Conservation (phyloP, 176 grass and related monocot genomes). For the Lolium multiflorum region DNA sequence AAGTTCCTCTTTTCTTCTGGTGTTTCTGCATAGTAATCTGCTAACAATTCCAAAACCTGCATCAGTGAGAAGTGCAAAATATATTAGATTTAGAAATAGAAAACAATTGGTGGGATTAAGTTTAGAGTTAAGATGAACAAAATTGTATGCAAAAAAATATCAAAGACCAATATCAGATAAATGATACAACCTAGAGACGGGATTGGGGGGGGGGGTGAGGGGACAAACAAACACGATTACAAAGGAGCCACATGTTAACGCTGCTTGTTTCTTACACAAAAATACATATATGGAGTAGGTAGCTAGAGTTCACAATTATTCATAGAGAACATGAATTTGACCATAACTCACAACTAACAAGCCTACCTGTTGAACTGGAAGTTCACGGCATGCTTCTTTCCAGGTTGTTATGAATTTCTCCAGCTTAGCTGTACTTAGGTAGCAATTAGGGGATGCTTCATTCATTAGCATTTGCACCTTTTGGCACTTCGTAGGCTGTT, state of each 20-base stretch:
- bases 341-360: constrained; percentile 3
- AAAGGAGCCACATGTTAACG: not conserved
- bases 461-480: constrained; percentile 34
- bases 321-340: constrained; percentile 18
- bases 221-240: not conserved
- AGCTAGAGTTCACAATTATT: constrained; percentile 21
- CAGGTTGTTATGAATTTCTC: constrained; percentile 88
- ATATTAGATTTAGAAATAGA: constrained; percentile 30
- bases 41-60: constrained; percentile 82
- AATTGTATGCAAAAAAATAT: constrained; percentile 23
- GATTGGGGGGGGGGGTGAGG: not conserved
- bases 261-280: not conserved
- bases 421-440: constrained; percentile 55
- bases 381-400: constrained; percentile 83
- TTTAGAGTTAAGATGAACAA: not conserved
- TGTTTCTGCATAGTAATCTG: constrained; percentile 68
- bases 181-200: not conserved
- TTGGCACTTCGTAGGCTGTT: constrained; percentile 55
- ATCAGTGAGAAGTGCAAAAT: constrained; percentile 33
- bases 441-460: constrained; percentile 40
- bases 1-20: constrained; percentile 51
- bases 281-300: not conserved
- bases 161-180: constrained; percentile 25
- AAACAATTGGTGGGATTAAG: constrained; percentile 24
- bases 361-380: constrained; percentile 76